A percentile compares a stretch with the other conserved stretches of the same genome.
These are phyloP conservation scores for Ceratocystis colombiana DNA, from an alignment of 2,329 filamentous ascomycete species.

Conservation along the genomic window DNA sequence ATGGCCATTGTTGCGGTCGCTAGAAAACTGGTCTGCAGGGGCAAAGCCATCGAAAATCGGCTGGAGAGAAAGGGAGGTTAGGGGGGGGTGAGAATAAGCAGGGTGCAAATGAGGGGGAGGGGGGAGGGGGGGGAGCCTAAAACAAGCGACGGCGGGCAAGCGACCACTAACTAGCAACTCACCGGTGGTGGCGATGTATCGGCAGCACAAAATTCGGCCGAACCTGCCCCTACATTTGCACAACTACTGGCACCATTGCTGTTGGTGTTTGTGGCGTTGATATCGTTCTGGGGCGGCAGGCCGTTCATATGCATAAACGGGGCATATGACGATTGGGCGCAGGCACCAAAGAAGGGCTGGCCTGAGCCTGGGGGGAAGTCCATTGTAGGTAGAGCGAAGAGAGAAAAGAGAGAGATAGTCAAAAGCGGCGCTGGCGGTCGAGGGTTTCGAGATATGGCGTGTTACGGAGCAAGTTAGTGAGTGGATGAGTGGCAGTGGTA, in stretches of 20 bases:
- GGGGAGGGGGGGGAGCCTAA: not conserved
- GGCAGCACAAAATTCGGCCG: slow-evolving; percentile 42
- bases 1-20: not conserved
- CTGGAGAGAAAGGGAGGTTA: slow-evolving; percentile 14
- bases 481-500: not conserved
- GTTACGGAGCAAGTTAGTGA: no score
- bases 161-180: slow-evolving; percentile 23
- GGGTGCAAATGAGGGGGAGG: not conserved
- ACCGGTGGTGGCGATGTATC: slow-evolving; percentile 46
- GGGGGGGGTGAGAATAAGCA: slow-evolving; percentile 13
- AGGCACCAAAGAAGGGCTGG: slow-evolving; percentile 37
- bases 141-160: not conserved
- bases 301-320: slow-evolving; percentile 46
- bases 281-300: slow-evolving; percentile 37
- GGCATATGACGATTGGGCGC: slow-evolving; percentile 42
- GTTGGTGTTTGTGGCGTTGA: not conserved
- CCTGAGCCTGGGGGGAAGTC: slow-evolving; percentile 29
- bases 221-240: slow-evolving; percentile 42
- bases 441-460: no score
- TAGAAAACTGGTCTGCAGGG: not conserved
- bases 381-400: not conserved
- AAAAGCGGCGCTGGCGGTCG: not conserved
- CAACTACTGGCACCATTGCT: slow-evolving; percentile 27
- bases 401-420: not conserved
- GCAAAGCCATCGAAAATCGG: slow-evolving; percentile 20